Base-by-base conservation (phyloP, 2,329 filamentous ascomycete species). In the Calonectria multiphialidica region DNA sequence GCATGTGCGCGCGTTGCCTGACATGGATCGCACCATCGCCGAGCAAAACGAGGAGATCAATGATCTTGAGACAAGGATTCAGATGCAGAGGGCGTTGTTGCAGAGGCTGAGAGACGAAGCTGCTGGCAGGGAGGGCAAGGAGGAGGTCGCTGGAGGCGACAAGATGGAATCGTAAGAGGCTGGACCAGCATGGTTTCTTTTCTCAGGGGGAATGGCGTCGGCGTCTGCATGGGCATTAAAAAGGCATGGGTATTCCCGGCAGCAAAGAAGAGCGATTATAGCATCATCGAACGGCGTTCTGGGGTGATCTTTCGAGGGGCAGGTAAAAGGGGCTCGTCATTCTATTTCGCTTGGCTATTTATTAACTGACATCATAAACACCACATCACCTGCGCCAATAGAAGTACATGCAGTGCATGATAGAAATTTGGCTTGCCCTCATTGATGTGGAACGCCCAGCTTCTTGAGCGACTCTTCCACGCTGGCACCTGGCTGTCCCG, bases 21-120 rank as follows among this genome's bases (percentile, higher is more conserved):
- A 96, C 83, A 90, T 96, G 81, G 86, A 90, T 21, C 88, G 94
- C 66, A 89, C 87, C 6, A 85, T 93, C 16, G 88, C 88, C 69
- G 93, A 95, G 81, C 94, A 96, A 84, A 88, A 93, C 77, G 88
- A 87, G 16, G 94, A 96, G 86, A 93, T 96, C 23, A 82, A 79
- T 44, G 88, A 91, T 76, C 86, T 96, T 55, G 91, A 95, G 84
- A 87, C 86, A 57, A 87, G 89, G 79, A 92, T 95, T 50, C 83
- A 83, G 77, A 86, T 84, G 80, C 93, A 96, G 86, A 90, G 88
- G 68, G 87, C 86, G 44, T 86, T 92, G 74, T 83, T 95, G 68
- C 85, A 83, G 68, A 82, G 82, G 66, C 81, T 94, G 79, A 86
- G 88, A 72, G 88, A 79, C 33, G 78, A 88, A 35, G 86, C 88